These are phyloP conservation scores for Alternaria infectoria DNA, from an alignment of 2,329 filamentous ascomycete species.

Conservation along the genomic window DNA sequence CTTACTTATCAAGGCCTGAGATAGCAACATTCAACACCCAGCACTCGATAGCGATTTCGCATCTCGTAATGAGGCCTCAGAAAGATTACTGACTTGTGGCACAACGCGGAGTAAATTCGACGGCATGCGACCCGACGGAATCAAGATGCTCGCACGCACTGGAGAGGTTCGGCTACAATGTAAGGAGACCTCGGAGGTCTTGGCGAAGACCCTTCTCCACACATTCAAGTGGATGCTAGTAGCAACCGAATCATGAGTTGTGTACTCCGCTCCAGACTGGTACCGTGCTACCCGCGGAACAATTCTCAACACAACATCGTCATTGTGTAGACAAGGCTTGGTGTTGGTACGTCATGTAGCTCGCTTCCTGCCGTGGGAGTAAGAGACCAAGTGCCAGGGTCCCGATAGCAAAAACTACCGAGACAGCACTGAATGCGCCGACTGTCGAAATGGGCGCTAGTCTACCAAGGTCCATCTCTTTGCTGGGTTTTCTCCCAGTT, in stretches of 20 bases:
- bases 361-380: not conserved
- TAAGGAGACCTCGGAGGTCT: not conserved
- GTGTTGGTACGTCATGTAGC: slow-evolving; percentile 2
- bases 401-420: not conserved
- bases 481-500: not conserved
- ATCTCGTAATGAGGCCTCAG: not conserved
- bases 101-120: not conserved
- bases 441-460: not conserved
- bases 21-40: not conserved
- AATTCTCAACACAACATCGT: not conserved
- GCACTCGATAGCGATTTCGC: not conserved
- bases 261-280: not conserved
- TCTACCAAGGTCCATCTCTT: not conserved
- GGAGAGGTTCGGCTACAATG: not conserved
- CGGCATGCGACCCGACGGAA: not conserved
- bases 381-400: not conserved
- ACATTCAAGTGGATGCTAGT: not conserved
- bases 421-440: not conserved
- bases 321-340: not conserved
- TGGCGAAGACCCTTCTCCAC: not conserved
- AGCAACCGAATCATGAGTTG: not conserved
- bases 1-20: not conserved
- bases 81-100: not conserved
- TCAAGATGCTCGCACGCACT: not conserved
- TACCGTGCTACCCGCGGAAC: not conserved